Percentiles rank a stretch among this genome's conserved stretches.
Evolutionary conservation across 371 early-diverging fungal genomes (phyloP).

Genomic region (Globomyces sp.): DNA sequence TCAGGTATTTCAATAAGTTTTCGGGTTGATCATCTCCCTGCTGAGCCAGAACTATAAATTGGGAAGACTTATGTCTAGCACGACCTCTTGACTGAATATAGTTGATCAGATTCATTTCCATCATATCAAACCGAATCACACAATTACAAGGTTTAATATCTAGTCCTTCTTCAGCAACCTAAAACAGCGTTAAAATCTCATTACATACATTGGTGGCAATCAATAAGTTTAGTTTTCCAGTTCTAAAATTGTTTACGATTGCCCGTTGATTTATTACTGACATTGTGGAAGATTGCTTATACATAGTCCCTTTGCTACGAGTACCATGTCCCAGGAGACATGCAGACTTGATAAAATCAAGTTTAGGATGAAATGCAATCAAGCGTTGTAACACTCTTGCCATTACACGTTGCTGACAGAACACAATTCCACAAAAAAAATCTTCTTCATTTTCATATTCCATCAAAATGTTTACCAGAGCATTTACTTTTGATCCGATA

Average conservation of each 20-base stretch:
- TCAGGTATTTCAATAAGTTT: constrained; percentile 40
- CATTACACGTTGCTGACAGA: constrained; percentile 71
- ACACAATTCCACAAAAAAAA: constrained; percentile 81
- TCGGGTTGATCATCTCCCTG: constrained; percentile 53
- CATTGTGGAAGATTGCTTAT: constrained; percentile 43
- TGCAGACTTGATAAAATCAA: constrained; percentile 54
- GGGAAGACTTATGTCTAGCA: constrained; percentile 74
- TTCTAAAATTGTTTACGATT: constrained; percentile 66
- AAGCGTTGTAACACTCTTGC: constrained; percentile 64
- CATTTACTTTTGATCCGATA: constrained; percentile 37
- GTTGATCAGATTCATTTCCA: constrained; percentile 58
- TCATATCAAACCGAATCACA: constrained; percentile 54
- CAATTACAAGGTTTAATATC: constrained; percentile 94
- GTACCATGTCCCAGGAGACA: constrained; percentile 71
- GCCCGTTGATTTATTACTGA: constrained; percentile 60
- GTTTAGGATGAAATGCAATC: constrained; percentile 41
- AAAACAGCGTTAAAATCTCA: neutral
- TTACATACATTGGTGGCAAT: constrained; percentile 41
- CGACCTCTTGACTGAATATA: constrained; percentile 95
- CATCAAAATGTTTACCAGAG: constrained; percentile 56
- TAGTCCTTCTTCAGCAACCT: constrained; percentile 96
- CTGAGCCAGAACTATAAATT: constrained; percentile 66
- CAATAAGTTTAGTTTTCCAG: constrained; percentile 51
- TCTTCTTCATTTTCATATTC: constrained; percentile 29
- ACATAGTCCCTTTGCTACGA: neutral